Percentiles rank a stretch among this genome's conserved stretches.
phyloP scores from a whole-genome alignment of 176 grass and related monocot species.

The Phragmites australis region DNA sequence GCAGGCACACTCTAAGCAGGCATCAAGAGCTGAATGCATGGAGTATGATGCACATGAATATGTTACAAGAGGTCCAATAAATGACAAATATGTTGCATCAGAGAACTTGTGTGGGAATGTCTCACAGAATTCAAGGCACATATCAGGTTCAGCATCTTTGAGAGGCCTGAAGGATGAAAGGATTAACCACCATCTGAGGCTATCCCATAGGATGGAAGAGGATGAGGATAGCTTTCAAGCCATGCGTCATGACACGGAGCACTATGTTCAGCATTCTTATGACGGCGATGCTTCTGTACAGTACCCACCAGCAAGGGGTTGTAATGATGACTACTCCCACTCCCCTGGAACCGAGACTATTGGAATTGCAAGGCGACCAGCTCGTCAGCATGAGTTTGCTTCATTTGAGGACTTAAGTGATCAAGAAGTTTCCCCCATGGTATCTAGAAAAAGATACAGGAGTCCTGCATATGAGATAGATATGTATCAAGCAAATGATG shows the following conservation, averaged over 20 bases:
- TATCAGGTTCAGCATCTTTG: conserved; percentile 41
- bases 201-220: conserved; percentile 40
- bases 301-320: conserved; percentile 36
- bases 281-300: conserved; percentile 8
- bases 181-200: conserved; percentile 25
- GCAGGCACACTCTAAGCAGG: conserved; percentile 28
- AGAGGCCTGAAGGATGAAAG: conserved; percentile 43
- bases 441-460: conserved; percentile 49
- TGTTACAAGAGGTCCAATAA: conserved; percentile 20
- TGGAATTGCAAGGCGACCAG: conserved; percentile 16
- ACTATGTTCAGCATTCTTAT: conserved; percentile 9
- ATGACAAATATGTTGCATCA: conserved; percentile 42
- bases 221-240: conserved; percentile 31
- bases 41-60: conserved; percentile 39
- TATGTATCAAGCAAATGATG: conserved; percentile 34
- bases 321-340: conserved; percentile 25
- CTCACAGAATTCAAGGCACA: conserved; percentile 38
- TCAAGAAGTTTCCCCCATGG: conserved; percentile 32
- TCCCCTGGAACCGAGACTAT: conserved; percentile 37
- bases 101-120: conserved; percentile 54
- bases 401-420: conserved; percentile 50
- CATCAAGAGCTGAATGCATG: conserved; percentile 28
- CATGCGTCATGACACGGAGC: conserved; percentile 29
- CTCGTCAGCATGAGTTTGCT: conserved; percentile 23
- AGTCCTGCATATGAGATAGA: conserved; percentile 48